Conservation (phyloP, 805 yeast species). For the Yamadazyma phyllophila region DNA sequence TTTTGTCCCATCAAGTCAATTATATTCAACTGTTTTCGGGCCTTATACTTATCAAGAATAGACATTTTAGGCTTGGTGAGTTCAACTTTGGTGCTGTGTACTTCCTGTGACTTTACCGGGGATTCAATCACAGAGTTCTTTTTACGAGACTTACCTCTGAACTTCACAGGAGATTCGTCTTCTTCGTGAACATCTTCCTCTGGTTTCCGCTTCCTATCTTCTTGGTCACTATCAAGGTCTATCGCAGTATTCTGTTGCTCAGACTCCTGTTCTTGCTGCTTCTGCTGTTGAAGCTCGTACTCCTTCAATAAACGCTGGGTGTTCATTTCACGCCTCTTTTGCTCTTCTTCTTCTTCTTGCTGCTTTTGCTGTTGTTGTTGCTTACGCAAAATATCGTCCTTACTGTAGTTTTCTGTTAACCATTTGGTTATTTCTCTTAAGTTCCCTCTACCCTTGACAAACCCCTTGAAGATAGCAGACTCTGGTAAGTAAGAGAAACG, state of each 20-base stretch:
- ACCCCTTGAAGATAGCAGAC: constrained; percentile 40
- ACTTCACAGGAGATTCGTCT: constrained; percentile 36
- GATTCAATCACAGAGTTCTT: constrained; percentile 18
- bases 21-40: constrained; percentile 30
- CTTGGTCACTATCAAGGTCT: neutral
- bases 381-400: constrained; percentile 21
- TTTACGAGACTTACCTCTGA: constrained; percentile 20
- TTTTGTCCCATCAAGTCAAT: constrained; percentile 14
- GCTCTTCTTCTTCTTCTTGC: constrained; percentile 14
- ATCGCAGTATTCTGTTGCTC: neutral
- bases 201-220: constrained; percentile 3
- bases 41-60: constrained; percentile 41
- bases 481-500: constrained; percentile 39
- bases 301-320: constrained; percentile 9
- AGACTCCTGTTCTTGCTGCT: neutral
- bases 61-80: constrained; percentile 39
- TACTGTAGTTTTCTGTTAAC: constrained; percentile 35
- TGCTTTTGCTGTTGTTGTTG: constrained; percentile 14
- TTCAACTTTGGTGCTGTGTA: constrained; percentile 38
- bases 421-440: constrained; percentile 38
- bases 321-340: constrained; percentile 6
- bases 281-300: constrained; percentile 6
- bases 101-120: constrained; percentile 17
- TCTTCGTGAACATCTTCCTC: constrained; percentile 25
- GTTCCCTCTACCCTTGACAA: constrained; percentile 43